These are phyloP conservation scores for Didymella sp. DNA, from an alignment of 2,329 filamentous ascomycete genomes.

Conservation along the genomic window DNA sequence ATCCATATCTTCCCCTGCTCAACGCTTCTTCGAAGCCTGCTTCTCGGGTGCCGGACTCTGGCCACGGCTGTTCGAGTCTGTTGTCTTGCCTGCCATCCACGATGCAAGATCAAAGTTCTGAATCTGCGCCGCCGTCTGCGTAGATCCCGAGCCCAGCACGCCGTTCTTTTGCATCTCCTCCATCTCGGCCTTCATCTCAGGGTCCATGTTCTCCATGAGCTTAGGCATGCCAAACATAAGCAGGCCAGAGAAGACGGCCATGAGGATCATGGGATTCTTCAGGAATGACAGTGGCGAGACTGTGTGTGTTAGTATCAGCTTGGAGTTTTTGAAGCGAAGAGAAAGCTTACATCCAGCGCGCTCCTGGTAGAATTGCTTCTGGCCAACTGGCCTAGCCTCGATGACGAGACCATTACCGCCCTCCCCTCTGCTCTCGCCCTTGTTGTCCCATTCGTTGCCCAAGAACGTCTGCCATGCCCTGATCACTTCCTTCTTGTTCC, in stretches of 20 bases:
- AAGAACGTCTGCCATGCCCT: conserved; percentile 83
- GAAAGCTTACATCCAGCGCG: conserved; percentile 72
- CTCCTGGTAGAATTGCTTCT: conserved; percentile 79
- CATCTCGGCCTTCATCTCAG: conserved; percentile 92
- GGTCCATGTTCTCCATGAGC: conserved; percentile 96
- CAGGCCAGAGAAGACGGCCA: conserved; percentile 81
- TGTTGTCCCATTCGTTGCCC: conserved; percentile 89
- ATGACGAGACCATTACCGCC: conserved; percentile 58
- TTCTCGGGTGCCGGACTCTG: conserved; percentile 42
- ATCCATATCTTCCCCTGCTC: background rate
- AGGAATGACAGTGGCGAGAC: conserved; percentile 82
- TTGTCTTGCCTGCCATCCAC: conserved; percentile 68
- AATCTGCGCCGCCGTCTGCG: conserved; percentile 57
- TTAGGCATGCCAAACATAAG: conserved; percentile 94
- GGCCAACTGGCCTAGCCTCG: conserved; percentile 66
- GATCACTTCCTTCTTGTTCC: conserved; percentile 55
- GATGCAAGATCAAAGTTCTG: conserved; percentile 72
- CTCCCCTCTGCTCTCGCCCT: conserved; percentile 67
- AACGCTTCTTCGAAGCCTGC: conserved; percentile 30
- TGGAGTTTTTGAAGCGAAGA: background rate
- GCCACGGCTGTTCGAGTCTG: conserved; percentile 31
- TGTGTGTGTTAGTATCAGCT: conserved; percentile 47
- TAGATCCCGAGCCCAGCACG: conserved; percentile 59
- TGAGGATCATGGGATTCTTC: conserved; percentile 96
- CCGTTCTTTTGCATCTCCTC: conserved; percentile 85